These are phyloP conservation scores for Schrenkiella parvula DNA, from an alignment of 345 rosid genomes.

Conservation along the genomic window DNA sequence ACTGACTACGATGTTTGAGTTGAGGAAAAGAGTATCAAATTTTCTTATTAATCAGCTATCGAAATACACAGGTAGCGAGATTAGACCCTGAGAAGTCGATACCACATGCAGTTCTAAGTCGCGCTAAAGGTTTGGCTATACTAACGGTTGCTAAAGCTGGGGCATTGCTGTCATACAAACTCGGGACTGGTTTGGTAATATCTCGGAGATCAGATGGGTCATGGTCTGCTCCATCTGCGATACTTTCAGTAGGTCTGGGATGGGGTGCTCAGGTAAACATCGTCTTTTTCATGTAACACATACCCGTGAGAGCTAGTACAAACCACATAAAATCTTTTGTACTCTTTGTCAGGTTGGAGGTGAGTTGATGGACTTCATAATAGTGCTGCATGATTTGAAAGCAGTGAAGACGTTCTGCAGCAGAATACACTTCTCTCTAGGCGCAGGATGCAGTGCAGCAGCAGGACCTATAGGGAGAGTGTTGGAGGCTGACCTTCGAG, in stretches of 20 bases:
- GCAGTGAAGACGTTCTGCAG: conserved; percentile 97
- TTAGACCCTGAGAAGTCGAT: conserved; percentile 83
- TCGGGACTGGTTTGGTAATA: conserved; percentile 87
- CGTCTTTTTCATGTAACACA: background rate
- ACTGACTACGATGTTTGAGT: background rate
- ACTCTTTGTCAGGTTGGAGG: conserved; percentile 63
- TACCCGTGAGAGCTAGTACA: background rate
- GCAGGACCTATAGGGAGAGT: conserved; percentile 99
- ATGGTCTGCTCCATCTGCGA: conserved; percentile 98
- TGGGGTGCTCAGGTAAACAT: conserved; percentile 97
- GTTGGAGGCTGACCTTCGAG: conserved; percentile 89
- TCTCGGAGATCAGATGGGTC: conserved; percentile 84
- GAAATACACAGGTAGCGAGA: conserved; percentile 55
- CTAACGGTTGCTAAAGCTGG: conserved; percentile 95
- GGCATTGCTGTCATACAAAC: conserved; percentile 62
- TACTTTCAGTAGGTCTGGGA: conserved; percentile 75
- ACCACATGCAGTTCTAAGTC: conserved; percentile 69
- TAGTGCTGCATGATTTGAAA: conserved; percentile 82
- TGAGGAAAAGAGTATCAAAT: background rate
- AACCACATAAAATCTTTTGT: background rate
- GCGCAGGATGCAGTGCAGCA: conserved; percentile 98
- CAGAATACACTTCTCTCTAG: conserved; percentile 91
- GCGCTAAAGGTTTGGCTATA: conserved; percentile 85
- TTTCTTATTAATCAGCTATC: background rate
- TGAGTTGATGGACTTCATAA: conserved; percentile 92